Percentiles rank a stretch among this genome's conserved stretches.
These are phyloP conservation scores for Russula dissimulans DNA, from an alignment of 768 basidiomycete genomes.

Conservation along the genomic window DNA sequence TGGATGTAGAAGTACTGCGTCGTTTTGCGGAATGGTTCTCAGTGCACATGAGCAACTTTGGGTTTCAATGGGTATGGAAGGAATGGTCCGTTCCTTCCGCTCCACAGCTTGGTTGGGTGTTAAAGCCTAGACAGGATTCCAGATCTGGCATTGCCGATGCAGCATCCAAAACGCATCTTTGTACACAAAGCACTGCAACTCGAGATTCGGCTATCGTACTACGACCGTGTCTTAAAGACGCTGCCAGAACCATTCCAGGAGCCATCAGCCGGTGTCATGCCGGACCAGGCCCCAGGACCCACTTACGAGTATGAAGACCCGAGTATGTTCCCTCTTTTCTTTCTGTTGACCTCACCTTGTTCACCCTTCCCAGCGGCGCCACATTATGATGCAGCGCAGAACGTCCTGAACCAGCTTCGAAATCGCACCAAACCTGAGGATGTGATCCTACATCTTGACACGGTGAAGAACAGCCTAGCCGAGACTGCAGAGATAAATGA, in stretches of 20 bases:
- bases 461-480: conserved; percentile 56
- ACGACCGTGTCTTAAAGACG: conserved; percentile 84
- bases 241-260: conserved; percentile 75
- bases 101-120: not conserved
- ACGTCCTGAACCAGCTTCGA: conserved; percentile 73
- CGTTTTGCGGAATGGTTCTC: conserved; percentile 94
- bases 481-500: conserved; percentile 47
- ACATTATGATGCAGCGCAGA: conserved; percentile 70
- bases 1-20: conserved; percentile 77
- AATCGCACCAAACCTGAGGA: conserved; percentile 73
- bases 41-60: conserved; percentile 95
- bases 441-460: conserved; percentile 65
- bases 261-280: conserved; percentile 52
- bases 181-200: conserved; percentile 80
- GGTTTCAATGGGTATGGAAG: conserved; percentile 98
- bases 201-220: conserved; percentile 87
- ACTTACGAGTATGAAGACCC: conserved; percentile 79
- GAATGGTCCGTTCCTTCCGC: conserved; percentile 64
- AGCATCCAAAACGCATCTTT: conserved; percentile 84
- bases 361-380: conserved; percentile 45
- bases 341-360: not conserved
- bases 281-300: conserved; percentile 66
- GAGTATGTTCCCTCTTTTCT: conserved; percentile 33
- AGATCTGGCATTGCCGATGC: conserved; percentile 60
- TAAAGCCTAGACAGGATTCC: conserved; percentile 54